Conservation (phyloP, 805 yeast species). For the Kuraishia piskuri region DNA sequence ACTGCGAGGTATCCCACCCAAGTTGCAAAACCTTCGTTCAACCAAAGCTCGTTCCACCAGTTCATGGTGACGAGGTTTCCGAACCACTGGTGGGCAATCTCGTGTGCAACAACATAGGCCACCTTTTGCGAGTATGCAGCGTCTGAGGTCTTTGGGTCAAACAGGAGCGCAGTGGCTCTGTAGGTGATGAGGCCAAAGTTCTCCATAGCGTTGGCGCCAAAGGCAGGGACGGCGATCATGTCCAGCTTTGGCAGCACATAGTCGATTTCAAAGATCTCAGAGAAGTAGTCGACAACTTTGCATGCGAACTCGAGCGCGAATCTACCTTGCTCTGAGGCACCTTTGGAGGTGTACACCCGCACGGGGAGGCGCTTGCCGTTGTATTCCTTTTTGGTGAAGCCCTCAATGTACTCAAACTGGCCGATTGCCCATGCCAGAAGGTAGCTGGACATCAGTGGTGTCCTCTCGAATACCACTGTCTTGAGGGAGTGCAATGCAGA, state of each 20-base stretch:
- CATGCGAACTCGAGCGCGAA: slow-evolving; percentile 41
- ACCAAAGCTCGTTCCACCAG: slow-evolving; percentile 92
- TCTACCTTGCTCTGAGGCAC: slow-evolving; percentile 35
- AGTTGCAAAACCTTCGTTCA: slow-evolving; percentile 86
- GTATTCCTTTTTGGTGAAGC: slow-evolving; percentile 30
- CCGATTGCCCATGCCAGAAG: slow-evolving; percentile 53
- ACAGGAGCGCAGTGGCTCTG: slow-evolving; percentile 51
- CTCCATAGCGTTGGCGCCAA: slow-evolving; percentile 86
- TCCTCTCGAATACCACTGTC: slow-evolving; percentile 29
- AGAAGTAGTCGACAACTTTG: slow-evolving; percentile 40
- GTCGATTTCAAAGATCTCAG: slow-evolving; percentile 36
- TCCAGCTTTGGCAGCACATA: slow-evolving; percentile 83
- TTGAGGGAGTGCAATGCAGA: slow-evolving; percentile 4
- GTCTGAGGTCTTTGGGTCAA: slow-evolving; percentile 36
- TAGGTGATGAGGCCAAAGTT: slow-evolving; percentile 79
- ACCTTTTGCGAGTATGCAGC: slow-evolving; percentile 56
- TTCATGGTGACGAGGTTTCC: slow-evolving; percentile 86
- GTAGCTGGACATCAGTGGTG: slow-evolving; percentile 50
- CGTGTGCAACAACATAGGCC: slow-evolving; percentile 78
- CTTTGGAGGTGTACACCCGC: slow-evolving; percentile 44
- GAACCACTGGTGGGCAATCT: slow-evolving; percentile 88
- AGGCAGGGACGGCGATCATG: slow-evolving; percentile 69
- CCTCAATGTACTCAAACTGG: slow-evolving; percentile 44
- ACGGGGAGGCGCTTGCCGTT: slow-evolving; percentile 35
- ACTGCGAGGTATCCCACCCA: slow-evolving; percentile 73